Conservation (phyloP, 2,329 filamentous ascomycete genomes). For the Penicillium brasilianum region DNA sequence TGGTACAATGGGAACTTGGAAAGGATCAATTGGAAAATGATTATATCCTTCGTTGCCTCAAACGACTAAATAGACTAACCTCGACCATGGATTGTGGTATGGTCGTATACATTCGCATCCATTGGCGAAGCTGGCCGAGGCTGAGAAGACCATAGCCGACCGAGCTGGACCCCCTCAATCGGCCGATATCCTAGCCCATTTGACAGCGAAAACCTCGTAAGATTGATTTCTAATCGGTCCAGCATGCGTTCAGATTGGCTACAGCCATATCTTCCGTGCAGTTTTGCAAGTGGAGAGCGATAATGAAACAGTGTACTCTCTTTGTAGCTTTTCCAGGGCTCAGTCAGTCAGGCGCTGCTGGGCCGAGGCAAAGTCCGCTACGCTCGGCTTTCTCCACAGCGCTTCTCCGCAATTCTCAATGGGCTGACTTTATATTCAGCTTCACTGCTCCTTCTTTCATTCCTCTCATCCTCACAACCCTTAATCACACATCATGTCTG, state of each 20-base stretch:
- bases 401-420: constrained; percentile 33
- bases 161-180: neutral
- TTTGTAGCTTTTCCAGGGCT: too few species aligned
- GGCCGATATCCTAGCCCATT: neutral
- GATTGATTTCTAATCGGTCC: neutral
- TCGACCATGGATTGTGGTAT: neutral
- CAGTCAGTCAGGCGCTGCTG: constrained; percentile 4
- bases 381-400: constrained; percentile 39
- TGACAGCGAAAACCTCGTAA: neutral
- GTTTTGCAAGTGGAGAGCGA: neutral
- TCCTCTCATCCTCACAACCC: constrained; percentile 5
- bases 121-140: constrained; percentile 16
- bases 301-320: neutral
- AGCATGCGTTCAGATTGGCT: neutral
- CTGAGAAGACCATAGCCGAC: neutral
- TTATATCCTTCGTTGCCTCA: neutral
- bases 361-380: constrained; percentile 35
- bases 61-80: neutral
- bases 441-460: constrained; percentile 1
- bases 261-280: neutral
- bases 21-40: constrained; percentile 15
- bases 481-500: constrained; percentile 51
- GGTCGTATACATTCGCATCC: constrained; percentile 1
- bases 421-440: constrained; percentile 27
- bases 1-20: constrained; percentile 10